Base-by-base conservation (phyloP, 2,329 filamentous ascomycete genomes). In the Aspergillus tubingensis region DNA sequence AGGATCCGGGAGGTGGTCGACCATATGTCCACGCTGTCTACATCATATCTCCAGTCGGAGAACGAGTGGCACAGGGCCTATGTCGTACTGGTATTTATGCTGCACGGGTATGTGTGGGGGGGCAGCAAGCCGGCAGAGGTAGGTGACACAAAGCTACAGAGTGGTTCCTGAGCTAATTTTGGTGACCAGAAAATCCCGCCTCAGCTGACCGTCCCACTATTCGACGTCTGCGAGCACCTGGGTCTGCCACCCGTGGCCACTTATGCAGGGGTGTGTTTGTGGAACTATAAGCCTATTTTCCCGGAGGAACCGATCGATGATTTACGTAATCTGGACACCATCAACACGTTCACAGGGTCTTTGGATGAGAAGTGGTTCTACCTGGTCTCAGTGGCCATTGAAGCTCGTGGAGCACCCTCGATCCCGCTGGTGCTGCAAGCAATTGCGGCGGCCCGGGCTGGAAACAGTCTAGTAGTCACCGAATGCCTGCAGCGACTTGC, bases 321-420 rank as follows among this genome's bases (percentile, higher is more conserved):
- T 65, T 83, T 98, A 49, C 89, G 95, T 71, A 98, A 99, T 70
- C 84, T 99, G 58, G 88, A 91, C 43, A 95, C 91, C 2, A 83
- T 98, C 62, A 87, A 88, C 70, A 97, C 95, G 15, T 96, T 97
- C 72, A 98, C 95, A 15, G 95, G 95, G 54, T 93, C 92, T 7
- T 82, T 96, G 58, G 95, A 99, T 73, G 95, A 99, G 79, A 96
- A 95, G 64, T 99, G 95, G 95, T 99, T 99, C 74, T 99, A 98
- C 74, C 83, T 99, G 11, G 87, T 98, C 55, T 97, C 92, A 0
- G 91, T 97, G 3, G 95, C 94, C 63, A 97, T 99, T 65, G 95
- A 99, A 78, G 92, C 93, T 57, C 89, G 92, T 58, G 94, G 92
- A 25, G 95, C 89, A 0, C 91, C 92, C 3, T 90, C 93, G 60